Evolutionary conservation across 2,329 filamentous ascomycete species (phyloP), one percentile per base, ranked within the genome.

Genomic region (Phaeosphaeria sp.): DNA sequence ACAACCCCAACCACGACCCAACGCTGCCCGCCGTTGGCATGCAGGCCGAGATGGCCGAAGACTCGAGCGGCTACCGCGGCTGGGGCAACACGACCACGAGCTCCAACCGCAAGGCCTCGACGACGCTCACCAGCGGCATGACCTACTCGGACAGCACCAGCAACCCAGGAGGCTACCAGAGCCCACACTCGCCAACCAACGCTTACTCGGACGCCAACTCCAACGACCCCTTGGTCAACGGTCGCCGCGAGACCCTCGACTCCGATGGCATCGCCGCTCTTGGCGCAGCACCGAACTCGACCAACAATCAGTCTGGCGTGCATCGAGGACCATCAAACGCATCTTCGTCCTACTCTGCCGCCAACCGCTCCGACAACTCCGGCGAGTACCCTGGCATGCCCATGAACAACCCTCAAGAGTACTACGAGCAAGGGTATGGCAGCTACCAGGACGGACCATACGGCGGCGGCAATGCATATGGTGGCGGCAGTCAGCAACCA

Each of bases 1-100:
- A 93, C 82, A 98, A 98, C 77, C 95, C 95, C n/a, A 98, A 98
- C 78, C 89, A 93, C 59, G 93, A 97, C 74, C 92, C 93, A 0
- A 92, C 91, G 0, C 83, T 97, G 13, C 87, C 87, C 7, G 82
- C 83, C 9, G 81, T 86, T 17, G 81, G 79, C 24, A 79, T 83
- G 51, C 84, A 84, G 52, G 80, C 84, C 43, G 88, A 94, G 75
- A 93, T 93, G 89, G 85, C 87, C 56, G 91, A 97, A 62, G 85
- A 86, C 56, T 84, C 83, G 53, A 86, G 87, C 2, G 94, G 94
- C 48, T 99, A 99, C 80, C 89, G 95, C 66, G 95, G 95, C 65
- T 99, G 95, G 95, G 94, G 94, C 54, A 90, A 90, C 51, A 93
- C 91, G 2, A 89, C 90, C 0, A 90, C 87, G 30, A 89, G 89